These are phyloP conservation scores for Barnettozyma wickerhamii DNA, from an alignment of 805 yeast species.

Conservation along the genomic window DNA sequence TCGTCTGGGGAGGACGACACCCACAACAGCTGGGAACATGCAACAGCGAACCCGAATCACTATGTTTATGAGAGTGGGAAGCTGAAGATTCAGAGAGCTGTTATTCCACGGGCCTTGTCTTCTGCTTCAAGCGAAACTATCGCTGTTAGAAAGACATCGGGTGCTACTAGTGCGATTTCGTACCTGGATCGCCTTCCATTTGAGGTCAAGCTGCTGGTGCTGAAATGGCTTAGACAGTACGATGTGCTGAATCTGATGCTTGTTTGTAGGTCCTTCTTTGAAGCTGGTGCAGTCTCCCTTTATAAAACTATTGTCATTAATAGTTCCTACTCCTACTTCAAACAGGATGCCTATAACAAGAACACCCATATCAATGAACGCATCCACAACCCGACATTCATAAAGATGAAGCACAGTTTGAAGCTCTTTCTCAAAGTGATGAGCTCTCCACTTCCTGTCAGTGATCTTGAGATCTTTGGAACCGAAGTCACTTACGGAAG, in stretches of 20 bases:
- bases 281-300: conserved; percentile 30
- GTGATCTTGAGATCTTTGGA: not conserved
- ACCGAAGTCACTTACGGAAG: conserved; percentile 9
- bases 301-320: conserved; percentile 29
- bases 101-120: not conserved
- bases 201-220: conserved; percentile 32
- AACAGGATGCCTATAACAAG: conserved; percentile 31
- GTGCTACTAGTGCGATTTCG: too few species aligned
- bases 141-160: too few species aligned
- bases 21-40: not conserved
- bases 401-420: conserved; percentile 37
- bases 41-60: not conserved
- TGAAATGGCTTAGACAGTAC: conserved; percentile 34
- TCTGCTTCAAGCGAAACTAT: not conserved
- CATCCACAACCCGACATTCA: conserved; percentile 22
- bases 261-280: conserved; percentile 29
- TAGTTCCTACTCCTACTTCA: conserved; percentile 35
- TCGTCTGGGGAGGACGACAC: conserved; percentile 4
- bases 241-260: conserved; percentile 33
- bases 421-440: conserved; percentile 30
- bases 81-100: not conserved
- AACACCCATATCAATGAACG: conserved; percentile 13
- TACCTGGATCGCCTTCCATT: conserved; percentile 32
- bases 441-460: conserved; percentile 5
- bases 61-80: not conserved